Evolutionary conservation across 176 grass and related monocot genomes (phyloP), one percentile per base, ranked within the genome.

Genomic region (Ensete glaucum): DNA sequence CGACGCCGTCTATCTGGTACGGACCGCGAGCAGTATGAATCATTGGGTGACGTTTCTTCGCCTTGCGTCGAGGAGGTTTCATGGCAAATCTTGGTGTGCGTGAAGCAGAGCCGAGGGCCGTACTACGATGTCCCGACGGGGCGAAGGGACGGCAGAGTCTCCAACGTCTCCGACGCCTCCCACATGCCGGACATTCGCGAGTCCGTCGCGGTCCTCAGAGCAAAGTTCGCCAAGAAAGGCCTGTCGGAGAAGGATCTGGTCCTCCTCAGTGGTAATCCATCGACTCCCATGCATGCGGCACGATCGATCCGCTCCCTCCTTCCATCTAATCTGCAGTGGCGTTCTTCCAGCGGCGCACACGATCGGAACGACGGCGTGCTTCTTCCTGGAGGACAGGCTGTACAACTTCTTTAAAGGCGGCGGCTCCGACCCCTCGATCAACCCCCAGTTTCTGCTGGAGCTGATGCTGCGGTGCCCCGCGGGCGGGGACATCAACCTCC

Each of bases 361-460:
- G 11, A 90, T 96, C 25, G 93, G 93, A 8, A 92, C 93, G 9
- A 92, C 93, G 50, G 89, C 93, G 58, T 96, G 93, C 83, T 96
- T 96, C 85, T 96, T 96, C 76, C 57, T 92, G 2, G 81, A 92
- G 72, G 77, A 85, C 65, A 67, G 93, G 2, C 87, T 96, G 3
- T 96, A 96, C 83, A 96, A 75, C 50, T 88, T 86, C 3, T 76
- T 77, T 25, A 69, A 73, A 20, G 34, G 83, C 0, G 5, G 21
- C 0, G 85, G 90, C 62, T 73, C 93, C 0, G 93, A 96, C 76
- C 93, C 93, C 8, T 71, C 79, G 1, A 92, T 96, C 82, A 82
- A 84, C 15, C 69, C 52, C 2, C 12, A 26, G 1, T 90, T 96
- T 73, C 87, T 96, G 19, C 16, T 87, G 0, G 87, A 90, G 54